Evolutionary conservation across 163 green algal genomes (phyloP).

Genomic region (Scenedesmus sp.): DNA sequence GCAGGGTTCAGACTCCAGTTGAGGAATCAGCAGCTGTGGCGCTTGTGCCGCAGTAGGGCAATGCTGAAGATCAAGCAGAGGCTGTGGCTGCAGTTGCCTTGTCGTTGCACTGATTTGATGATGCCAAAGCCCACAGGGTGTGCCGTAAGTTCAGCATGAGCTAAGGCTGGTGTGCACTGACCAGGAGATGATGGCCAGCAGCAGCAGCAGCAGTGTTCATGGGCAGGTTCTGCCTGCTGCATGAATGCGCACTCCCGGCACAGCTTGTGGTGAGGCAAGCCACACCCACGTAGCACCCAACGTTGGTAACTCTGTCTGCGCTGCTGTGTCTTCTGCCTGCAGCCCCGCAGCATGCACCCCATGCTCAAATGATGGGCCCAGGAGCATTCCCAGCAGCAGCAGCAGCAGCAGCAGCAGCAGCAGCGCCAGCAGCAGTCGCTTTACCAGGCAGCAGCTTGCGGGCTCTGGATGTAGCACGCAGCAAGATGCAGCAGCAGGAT

Average conservation of each 20-base stretch:
- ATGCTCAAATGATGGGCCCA: neutral
- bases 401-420: constrained; percentile 25
- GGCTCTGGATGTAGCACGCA: constrained; percentile 23
- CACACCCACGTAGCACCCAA: neutral
- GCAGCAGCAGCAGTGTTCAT: constrained; percentile 1
- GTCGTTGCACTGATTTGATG: too few relatives aligned
- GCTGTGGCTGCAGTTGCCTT: too few relatives aligned
- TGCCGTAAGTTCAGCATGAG: too few relatives aligned
- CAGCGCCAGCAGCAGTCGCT: neutral
- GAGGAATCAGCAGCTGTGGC: too few relatives aligned
- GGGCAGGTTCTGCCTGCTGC: neutral
- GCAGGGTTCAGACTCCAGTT: too few relatives aligned
- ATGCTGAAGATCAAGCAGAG: too few relatives aligned
- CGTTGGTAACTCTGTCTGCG: neutral
- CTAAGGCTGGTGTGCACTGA: neutral
- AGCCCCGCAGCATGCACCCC: neutral
- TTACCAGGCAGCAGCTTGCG: neutral
- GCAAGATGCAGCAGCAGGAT: constrained; percentile 12
- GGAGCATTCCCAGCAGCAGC: neutral
- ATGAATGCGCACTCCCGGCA: neutral
- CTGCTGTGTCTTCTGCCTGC: neutral
- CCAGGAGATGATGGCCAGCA: neutral
- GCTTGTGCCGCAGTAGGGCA: too few relatives aligned
- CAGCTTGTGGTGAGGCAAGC: neutral
- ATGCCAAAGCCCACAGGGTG: too few relatives aligned